Evolutionary conservation across 352 stramenopile genomes (phyloP).

Genomic region (Phytophthora tentaculata): DNA sequence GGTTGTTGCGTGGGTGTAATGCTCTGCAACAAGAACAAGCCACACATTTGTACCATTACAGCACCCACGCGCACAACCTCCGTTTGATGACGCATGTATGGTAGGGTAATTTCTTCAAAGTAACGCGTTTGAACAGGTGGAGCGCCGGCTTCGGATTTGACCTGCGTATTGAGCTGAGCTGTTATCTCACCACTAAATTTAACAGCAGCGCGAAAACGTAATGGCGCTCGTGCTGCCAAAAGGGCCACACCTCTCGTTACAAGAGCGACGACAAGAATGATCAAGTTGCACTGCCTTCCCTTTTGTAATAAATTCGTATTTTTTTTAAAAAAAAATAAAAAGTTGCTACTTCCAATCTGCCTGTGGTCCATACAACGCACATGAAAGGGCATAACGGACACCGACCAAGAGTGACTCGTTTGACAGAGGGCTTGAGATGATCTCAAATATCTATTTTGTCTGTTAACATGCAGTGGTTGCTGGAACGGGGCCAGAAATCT

Average conservation of each 20-base stretch:
- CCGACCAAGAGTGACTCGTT: background rate
- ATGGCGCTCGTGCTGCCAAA: constrained; percentile 28
- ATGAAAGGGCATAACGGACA: background rate
- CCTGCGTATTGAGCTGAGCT: constrained; percentile 20
- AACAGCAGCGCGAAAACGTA: constrained; percentile 17
- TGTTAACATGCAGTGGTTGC: background rate
- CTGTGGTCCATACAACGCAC: background rate
- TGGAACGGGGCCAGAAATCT: background rate
- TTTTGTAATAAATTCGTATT: no score
- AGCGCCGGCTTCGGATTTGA: constrained; percentile 24
- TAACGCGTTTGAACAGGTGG: constrained; percentile 14
- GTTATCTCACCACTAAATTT: constrained; percentile 19
- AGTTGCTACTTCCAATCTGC: no score
- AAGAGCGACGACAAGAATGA: no score
- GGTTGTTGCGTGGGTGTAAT: no score
- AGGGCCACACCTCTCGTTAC: constrained; percentile 7
- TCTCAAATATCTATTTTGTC: background rate
- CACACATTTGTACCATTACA: constrained; percentile 23
- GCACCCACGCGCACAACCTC: background rate
- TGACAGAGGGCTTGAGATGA: background rate
- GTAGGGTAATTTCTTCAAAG: background rate
- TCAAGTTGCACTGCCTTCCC: no score
- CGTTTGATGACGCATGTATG: constrained; percentile 11
- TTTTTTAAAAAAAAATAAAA: no score
- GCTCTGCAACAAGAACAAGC: background rate